phyloP scores from a whole-genome alignment of 23 red algal genomes.

The Gracilaria caudata region DNA sequence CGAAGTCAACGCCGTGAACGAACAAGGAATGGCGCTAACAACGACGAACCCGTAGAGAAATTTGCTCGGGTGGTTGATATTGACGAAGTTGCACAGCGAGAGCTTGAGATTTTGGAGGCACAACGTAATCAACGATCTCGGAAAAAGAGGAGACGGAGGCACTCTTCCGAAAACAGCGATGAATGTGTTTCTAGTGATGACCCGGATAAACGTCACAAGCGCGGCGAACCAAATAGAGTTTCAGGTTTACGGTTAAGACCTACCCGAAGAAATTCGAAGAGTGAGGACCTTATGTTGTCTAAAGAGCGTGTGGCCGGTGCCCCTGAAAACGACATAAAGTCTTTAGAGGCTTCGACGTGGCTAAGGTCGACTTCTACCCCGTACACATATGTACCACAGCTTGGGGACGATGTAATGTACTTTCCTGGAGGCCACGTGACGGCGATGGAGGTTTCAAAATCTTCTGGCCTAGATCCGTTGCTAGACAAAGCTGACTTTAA shows the following conservation, averaged over 20 bases:
- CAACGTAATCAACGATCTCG: conserved; percentile 11
- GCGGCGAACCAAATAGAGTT: not conserved
- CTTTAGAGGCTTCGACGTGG: conserved; percentile 72
- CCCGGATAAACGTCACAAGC: conserved; percentile 3
- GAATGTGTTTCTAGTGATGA: conserved; percentile 36
- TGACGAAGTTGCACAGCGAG: conserved; percentile 58
- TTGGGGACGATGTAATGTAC: conserved; percentile 82
- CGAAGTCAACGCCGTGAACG: conserved; percentile 15
- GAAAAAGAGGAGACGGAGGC: conserved; percentile 22
- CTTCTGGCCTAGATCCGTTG: conserved; percentile 63
- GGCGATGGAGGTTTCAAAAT: conserved; percentile 58
- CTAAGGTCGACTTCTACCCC: conserved; percentile 60
- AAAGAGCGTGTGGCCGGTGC: conserved; percentile 10
- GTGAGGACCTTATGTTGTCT: conserved; percentile 8
- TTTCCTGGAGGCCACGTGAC: conserved; percentile 80
- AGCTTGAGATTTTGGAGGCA: conserved; percentile 54
- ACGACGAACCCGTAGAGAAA: conserved; percentile 10
- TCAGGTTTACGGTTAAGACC: conserved; percentile 9
- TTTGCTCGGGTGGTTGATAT: conserved; percentile 35
- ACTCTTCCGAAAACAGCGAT: conserved; percentile 4
- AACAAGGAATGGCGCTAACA: conserved; percentile 23
- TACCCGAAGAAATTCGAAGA: conserved; percentile 31
- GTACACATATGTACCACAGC: conserved; percentile 82
- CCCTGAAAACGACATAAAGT: not conserved
- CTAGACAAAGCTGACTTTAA: conserved; percentile 21